Evolutionary conservation across 148 eudicot species (phyloP).

Genomic region (Chenopodium formosanum): DNA sequence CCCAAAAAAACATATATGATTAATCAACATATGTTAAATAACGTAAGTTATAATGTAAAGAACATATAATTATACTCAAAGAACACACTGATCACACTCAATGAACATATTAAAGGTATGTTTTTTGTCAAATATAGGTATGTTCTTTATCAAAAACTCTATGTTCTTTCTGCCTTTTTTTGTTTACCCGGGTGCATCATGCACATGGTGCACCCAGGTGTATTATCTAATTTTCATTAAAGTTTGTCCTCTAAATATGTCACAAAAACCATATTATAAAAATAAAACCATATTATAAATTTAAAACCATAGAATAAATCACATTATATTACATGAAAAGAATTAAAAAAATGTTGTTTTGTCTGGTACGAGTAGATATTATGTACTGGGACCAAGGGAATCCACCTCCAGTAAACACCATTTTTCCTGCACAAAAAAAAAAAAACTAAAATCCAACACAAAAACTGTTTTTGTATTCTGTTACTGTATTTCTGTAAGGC

Average conservation of each 20-base stretch:
- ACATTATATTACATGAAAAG: background rate
- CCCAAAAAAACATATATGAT: too few relatives aligned
- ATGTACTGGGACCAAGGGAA: constrained; percentile 22
- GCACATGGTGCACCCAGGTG: too few relatives aligned
- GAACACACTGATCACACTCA: too few relatives aligned
- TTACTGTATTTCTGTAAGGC: background rate
- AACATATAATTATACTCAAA: too few relatives aligned
- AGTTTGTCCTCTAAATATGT: background rate
- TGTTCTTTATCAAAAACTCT: too few relatives aligned
- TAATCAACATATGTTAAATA: too few relatives aligned
- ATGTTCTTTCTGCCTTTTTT: too few relatives aligned
- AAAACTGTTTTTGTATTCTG: background rate
- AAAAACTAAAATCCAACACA: background rate
- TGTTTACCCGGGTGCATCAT: too few relatives aligned
- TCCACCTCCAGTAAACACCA: constrained; percentile 20
- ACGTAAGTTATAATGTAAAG: too few relatives aligned
- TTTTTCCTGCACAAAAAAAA: constrained; percentile 1
- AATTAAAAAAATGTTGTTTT: constrained; percentile 11
- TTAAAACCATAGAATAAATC: background rate
- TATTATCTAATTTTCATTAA: background rate
- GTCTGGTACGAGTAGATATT: constrained; percentile 1
- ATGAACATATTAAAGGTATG: too few relatives aligned
- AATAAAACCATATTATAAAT: too few relatives aligned
- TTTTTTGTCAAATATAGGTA: too few relatives aligned
- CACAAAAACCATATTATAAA: background rate